phyloP scores from a whole-genome alignment of 2,329 filamentous ascomycete genomes.

The Tolypocladium nubicola region DNA sequence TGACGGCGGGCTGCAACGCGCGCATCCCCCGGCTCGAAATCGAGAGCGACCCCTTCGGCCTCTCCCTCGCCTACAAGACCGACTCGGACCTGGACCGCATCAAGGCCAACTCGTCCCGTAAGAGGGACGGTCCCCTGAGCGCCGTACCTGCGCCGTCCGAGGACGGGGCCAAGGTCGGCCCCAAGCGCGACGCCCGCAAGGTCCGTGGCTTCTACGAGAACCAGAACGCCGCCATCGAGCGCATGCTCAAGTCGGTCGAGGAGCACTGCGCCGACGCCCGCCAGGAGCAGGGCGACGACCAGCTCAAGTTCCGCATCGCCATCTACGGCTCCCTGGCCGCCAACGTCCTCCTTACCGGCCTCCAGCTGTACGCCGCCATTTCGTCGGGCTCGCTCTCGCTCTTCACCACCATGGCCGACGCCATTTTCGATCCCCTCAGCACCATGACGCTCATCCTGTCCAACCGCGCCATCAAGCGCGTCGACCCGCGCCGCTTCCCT shows the following conservation, averaged over 20 bases:
- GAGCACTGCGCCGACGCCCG: constrained; percentile 77
- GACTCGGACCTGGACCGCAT: constrained; percentile 66
- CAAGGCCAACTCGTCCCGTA: constrained; percentile 69
- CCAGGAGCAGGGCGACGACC: constrained; percentile 71
- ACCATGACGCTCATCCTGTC: constrained; percentile 81
- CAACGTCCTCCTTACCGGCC: constrained; percentile 65
- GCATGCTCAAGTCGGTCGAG: constrained; percentile 83
- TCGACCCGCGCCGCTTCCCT: constrained; percentile 79
- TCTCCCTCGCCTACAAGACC: constrained; percentile 69
- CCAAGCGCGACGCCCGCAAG: constrained; percentile 34
- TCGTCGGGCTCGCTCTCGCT: constrained; percentile 85
- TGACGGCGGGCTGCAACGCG: constrained; percentile 22
- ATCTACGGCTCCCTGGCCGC: constrained; percentile 62
- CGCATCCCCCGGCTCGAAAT: constrained; percentile 46
- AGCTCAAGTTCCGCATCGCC: constrained; percentile 61
- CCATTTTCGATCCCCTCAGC: constrained; percentile 84
- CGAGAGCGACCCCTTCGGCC: constrained; percentile 71
- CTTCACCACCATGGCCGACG: constrained; percentile 95
- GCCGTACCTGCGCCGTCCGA: constrained; percentile 2
- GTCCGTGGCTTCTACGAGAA: constrained; percentile 76
- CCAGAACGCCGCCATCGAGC: constrained; percentile 90
- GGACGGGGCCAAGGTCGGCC: constrained; percentile 7
- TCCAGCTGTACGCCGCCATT: constrained; percentile 84
- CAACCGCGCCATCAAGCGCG: constrained; percentile 76
- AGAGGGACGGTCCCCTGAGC: constrained; percentile 40